phyloP scores from a whole-genome alignment of 2,329 filamentous ascomycete species.

The Blastomyces parvus region DNA sequence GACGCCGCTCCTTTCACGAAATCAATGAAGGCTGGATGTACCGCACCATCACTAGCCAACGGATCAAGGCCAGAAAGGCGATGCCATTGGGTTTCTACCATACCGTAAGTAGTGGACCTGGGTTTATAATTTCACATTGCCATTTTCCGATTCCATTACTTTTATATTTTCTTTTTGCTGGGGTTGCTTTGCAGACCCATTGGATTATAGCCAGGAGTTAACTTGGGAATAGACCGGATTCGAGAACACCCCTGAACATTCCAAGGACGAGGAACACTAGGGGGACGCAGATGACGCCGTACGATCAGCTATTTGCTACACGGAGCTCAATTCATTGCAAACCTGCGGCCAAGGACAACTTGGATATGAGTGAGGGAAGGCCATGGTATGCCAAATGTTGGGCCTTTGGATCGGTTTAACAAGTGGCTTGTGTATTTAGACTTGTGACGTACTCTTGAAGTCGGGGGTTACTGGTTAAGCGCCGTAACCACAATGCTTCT shows the following conservation, averaged over 20 bases:
- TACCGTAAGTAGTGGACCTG: background rate
- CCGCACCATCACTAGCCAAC: constrained; percentile 7
- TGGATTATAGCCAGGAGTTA: background rate
- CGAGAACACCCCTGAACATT: too few relatives aligned
- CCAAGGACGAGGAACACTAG: too few relatives aligned
- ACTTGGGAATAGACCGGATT: background rate
- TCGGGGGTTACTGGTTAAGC: background rate
- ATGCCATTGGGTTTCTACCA: background rate
- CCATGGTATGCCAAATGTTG: background rate
- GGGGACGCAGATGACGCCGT: too few relatives aligned
- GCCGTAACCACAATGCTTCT: background rate
- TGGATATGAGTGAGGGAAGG: too few relatives aligned
- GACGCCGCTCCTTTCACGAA: constrained; percentile 25
- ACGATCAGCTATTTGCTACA: too few relatives aligned
- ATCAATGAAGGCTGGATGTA: constrained; percentile 28
- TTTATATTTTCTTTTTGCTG: too few relatives aligned
- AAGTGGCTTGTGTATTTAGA: background rate
- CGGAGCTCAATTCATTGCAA: too few relatives aligned
- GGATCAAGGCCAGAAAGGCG: constrained; percentile 9
- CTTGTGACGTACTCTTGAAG: too few relatives aligned
- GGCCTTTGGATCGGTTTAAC: background rate
- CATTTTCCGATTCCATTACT: background rate
- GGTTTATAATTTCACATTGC: background rate
- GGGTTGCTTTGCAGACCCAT: too few relatives aligned
- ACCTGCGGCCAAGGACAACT: too few relatives aligned